Base-by-base conservation (phyloP, 2,329 filamentous ascomycete species). In the Trichoderma koningii region DNA sequence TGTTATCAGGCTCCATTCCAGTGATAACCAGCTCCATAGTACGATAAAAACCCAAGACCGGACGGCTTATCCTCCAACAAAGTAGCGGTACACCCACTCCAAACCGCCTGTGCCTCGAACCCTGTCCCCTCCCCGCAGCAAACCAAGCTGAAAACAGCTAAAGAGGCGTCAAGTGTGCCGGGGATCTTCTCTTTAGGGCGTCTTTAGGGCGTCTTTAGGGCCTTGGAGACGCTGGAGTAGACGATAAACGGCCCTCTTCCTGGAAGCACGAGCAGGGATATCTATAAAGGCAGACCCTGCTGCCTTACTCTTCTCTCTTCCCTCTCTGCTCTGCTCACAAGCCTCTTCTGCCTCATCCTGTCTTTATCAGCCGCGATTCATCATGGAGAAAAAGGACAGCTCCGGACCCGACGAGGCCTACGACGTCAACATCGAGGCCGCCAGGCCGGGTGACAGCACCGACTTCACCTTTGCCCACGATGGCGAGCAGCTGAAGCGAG, bases 401-500 rank as follows among this genome's bases (percentile, higher is more conserved):
- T 59, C 62, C 28, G 59, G 53, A 47, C 51, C 59, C 57, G 66
- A 68, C 42, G 66, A 70, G 63, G 70, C 68, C 69, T 71, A 68
- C 66, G 69, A 69, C 66, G 55, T 69, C 68, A 69, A 74, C 66
- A 60, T 66, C 48, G 74, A 76, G 69, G 69, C 53, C 65, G 69
- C 69, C 50, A 41, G 55, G 12, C 68, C 69, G 9, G 69, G 63
- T 63, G 68, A 71, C 41, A 67, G 55, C 15, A 67, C 70, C 59
- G 76, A 79, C 68, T 75, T 73, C 66, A 73, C 75, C 55, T 76
- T 82, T 21, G 74, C 76, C 17, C 64, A 70, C 15, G 71, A 79
- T 47, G 69, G 77, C 26, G 75, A 79, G 53, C 82, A 85, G 70
- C 79, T 86, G 3, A 74, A 83, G 71, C 80, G 85, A 64, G 84